Evolutionary conservation across 768 basidiomycete species (phyloP).

Genomic region (Pisolithus orientalis): DNA sequence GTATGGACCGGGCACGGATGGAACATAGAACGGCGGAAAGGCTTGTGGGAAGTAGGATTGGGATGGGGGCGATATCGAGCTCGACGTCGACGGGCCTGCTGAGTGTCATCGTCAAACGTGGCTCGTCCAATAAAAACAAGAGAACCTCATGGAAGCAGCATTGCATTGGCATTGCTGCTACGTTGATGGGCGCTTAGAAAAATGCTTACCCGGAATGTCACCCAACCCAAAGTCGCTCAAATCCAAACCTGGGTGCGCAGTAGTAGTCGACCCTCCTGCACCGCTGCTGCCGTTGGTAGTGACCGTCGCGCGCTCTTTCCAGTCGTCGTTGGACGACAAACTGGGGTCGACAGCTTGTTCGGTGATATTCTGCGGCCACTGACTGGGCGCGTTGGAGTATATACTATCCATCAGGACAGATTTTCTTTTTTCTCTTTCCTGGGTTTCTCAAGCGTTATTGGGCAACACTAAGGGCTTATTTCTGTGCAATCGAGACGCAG

Average conservation of each 20-base stretch:
- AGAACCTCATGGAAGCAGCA: conserved; percentile 2
- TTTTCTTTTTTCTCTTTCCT: conserved; percentile 33
- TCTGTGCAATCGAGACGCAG: conserved; percentile 35
- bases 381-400: conserved; percentile 40
- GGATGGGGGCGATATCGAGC: conserved; percentile 34
- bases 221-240: conserved; percentile 38
- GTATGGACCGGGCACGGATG: conserved; percentile 39
- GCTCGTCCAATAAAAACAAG: not conserved
- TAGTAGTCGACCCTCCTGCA: conserved; percentile 16
- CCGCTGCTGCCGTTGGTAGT: conserved; percentile 16
- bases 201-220: conserved; percentile 39
- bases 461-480: conserved; percentile 42
- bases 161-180: not conserved
- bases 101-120: conserved; percentile 7
- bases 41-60: conserved; percentile 36
- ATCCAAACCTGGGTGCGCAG: conserved; percentile 31
- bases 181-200: conserved; percentile 23
- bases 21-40: conserved; percentile 37
- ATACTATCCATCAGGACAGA: conserved; percentile 38
- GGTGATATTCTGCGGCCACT: conserved; percentile 35
- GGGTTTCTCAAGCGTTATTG: conserved; percentile 35
- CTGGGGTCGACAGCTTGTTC: conserved; percentile 27
- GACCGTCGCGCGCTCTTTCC: conserved; percentile 32
- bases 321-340: conserved; percentile 29
- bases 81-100: conserved; percentile 34